These are phyloP conservation scores for Cercospora sojina DNA, from an alignment of 2,329 filamentous ascomycete species.

Conservation along the genomic window DNA sequence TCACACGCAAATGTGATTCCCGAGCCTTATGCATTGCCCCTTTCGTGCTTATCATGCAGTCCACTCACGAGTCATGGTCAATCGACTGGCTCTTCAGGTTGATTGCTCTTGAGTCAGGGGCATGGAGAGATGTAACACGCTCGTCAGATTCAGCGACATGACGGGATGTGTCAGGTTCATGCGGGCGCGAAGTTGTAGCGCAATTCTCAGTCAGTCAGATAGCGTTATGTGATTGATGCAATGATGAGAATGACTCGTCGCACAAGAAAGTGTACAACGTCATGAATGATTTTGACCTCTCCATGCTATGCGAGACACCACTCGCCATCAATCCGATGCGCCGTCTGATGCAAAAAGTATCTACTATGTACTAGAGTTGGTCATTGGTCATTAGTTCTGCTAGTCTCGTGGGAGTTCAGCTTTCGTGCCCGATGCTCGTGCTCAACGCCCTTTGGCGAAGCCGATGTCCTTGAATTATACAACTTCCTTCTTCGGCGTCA, in stretches of 20 bases:
- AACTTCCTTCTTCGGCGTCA: slow-evolving; percentile 27
- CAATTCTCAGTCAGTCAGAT: background rate
- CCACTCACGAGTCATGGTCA: background rate
- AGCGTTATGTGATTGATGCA: background rate
- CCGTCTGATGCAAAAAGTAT: background rate
- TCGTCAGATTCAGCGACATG: background rate
- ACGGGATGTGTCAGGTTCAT: background rate
- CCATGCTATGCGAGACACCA: background rate
- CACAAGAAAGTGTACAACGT: background rate
- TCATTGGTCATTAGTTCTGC: background rate
- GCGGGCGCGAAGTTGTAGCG: background rate
- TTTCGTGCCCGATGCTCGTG: background rate
- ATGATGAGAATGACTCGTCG: background rate
- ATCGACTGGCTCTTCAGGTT: background rate
- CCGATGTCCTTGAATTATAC: slow-evolving; percentile 1
- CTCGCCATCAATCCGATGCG: background rate
- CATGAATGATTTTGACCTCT: background rate
- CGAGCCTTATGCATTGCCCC: background rate
- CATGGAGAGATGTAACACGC: background rate
- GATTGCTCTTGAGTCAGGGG: background rate
- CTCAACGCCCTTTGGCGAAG: background rate
- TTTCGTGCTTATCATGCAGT: background rate
- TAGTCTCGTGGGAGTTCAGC: background rate
- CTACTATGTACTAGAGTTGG: background rate
- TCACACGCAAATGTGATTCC: background rate